Conservation (phyloP, 2,329 filamentous ascomycete genomes). For the Beauveria bassiana region DNA sequence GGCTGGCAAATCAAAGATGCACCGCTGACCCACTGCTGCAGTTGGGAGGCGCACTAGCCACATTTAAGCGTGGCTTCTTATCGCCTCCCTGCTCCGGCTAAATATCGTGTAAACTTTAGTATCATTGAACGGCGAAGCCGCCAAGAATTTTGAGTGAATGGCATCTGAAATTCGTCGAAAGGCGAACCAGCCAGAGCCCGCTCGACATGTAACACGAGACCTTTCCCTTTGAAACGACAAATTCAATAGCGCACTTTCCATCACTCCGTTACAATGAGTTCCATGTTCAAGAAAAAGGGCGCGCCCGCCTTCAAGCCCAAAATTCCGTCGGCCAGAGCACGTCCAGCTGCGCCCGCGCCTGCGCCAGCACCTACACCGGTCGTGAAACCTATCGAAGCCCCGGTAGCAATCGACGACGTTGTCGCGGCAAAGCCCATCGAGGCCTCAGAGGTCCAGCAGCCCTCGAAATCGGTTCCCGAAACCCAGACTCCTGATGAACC, state of each 20-base stretch:
- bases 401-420: constrained; percentile 13
- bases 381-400: constrained; percentile 16
- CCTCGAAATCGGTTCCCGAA: not conserved
- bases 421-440: constrained; percentile 11
- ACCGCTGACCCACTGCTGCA: constrained; percentile 26
- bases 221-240: not conserved
- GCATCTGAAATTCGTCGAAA: constrained; percentile 12
- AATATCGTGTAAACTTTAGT: constrained; percentile 21
- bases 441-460: not conserved
- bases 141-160: constrained; percentile 21
- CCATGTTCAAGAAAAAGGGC: constrained; percentile 60
- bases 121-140: constrained; percentile 14
- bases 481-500: not conserved
- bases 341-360: constrained; percentile 33
- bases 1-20: constrained; percentile 31
- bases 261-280: constrained; percentile 43
- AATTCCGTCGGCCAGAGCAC: constrained; percentile 48
- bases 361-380: constrained; percentile 18
- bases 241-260: not conserved
- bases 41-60: constrained; percentile 28
- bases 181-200: not conserved
- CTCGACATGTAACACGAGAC: constrained; percentile 2
- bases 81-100: constrained; percentile 26
- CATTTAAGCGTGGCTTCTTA: constrained; percentile 22
- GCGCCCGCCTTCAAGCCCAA: constrained; percentile 63